Base-by-base conservation (phyloP, 2,329 filamentous ascomycete species). In the Stachybotrys chlorohalonatus region DNA sequence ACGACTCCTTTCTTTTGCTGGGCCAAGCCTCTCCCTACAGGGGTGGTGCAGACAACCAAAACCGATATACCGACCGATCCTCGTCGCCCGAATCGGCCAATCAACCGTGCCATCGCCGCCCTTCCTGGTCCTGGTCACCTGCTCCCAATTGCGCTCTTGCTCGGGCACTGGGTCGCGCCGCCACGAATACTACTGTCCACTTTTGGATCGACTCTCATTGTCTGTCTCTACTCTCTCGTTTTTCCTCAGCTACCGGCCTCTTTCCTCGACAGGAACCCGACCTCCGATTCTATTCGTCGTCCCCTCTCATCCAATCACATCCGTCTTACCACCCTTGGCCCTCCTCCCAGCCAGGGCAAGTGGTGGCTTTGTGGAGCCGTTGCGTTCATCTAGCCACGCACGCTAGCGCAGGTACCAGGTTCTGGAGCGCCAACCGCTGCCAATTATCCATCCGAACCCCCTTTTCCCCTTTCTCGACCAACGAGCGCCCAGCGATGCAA, bases 341-440 rank as follows among this genome's bases (percentile, higher is more conserved):
- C n/a, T 24, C 6, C n/a, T 45, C 46, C 46, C 46, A 8, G 46
- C 46, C n/a, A 16, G 58, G 50, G 54, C 24, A 24, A 4, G 24
- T 24, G 24, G 24, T 24, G 24, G 24, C 24, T 53, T 50, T 39
- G 52, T 56, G 55, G 67, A 72, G 58, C 67, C 68, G 57, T 62
- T 71, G n/a, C 46, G 46, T 36, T 56, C 54, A 45, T 48, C 45
- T 46, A 39, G 31, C 56, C 30, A 47, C 49, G 31, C 42, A 36
- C 50, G 32, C 50, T 52, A 52, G 50, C 36, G 50, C 50, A 52
- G 50, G 50, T 52, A 52, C 50, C 16, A 31, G 15, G 17, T 50
- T 9, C 47, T 31, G 48, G 11, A 30, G 48, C 30, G 11, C 31
- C 31, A 47, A 47, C 17, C 46, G 17, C 46, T 47, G 15, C 15